These are phyloP conservation scores for Mycena kentingensis DNA, from an alignment of 768 basidiomycete genomes.

Conservation along the genomic window DNA sequence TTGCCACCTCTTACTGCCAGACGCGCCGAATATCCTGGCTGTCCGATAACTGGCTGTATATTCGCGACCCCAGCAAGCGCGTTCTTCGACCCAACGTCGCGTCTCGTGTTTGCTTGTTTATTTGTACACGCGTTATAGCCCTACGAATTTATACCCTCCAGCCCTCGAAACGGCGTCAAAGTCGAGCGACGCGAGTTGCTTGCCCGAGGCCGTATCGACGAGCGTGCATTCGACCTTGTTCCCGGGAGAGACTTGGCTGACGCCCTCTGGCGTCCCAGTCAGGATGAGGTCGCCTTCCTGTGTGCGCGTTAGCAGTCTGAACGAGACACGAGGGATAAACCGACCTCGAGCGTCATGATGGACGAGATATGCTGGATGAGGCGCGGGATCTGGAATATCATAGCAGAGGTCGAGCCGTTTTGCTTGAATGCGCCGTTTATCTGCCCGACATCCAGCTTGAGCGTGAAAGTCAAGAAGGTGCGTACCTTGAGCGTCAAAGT, in stretches of 20 bases:
- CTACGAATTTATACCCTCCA: conserved; percentile 57
- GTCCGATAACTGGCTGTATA: too few species aligned
- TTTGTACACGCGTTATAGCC: not conserved
- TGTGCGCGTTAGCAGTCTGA: not conserved
- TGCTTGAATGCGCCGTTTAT: conserved; percentile 86
- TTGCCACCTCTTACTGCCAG: too few species aligned
- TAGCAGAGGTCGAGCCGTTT: conserved; percentile 80
- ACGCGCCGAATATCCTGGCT: too few species aligned
- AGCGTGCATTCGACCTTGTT: conserved; percentile 80
- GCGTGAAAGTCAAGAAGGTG: not conserved
- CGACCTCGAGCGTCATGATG: conserved; percentile 95
- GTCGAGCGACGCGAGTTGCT: conserved; percentile 60
- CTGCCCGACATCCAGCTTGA: conserved; percentile 50
- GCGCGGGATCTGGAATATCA: conserved; percentile 90
- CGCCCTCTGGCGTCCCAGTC: conserved; percentile 91
- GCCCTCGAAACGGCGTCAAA: conserved; percentile 67
- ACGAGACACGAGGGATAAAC: conserved; percentile 10
- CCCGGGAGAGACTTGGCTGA: conserved; percentile 74
- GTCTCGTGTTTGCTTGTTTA: too few species aligned
- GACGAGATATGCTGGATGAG: conserved; percentile 90
- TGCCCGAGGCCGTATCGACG: conserved; percentile 49
- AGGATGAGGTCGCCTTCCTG: conserved; percentile 92
- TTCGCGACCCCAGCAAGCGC: too few species aligned
- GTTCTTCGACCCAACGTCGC: too few species aligned
- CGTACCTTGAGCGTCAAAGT: conserved; percentile 72